These are phyloP conservation scores for Akebia trifoliata DNA, from an alignment of 164 flowering plant species.

Conservation along the genomic window DNA sequence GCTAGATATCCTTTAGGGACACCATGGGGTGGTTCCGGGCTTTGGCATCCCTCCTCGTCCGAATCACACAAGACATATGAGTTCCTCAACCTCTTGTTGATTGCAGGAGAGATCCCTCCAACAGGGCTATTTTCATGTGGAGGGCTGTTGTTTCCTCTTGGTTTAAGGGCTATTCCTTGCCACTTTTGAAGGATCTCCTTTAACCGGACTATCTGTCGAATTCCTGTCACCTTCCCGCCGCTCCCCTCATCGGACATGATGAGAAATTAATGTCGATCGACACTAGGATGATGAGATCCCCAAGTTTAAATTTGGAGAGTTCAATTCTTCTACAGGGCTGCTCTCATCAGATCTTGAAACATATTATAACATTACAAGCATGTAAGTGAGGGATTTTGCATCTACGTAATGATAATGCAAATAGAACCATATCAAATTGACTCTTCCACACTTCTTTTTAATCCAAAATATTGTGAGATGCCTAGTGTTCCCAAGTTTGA, in stretches of 20 bases:
- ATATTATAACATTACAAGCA: too few species aligned
- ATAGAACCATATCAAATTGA: too few species aligned
- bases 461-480: too few species aligned
- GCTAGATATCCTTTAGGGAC: slow-evolving; percentile 88
- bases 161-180: slow-evolving; percentile 51
- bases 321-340: slow-evolving; percentile 9
- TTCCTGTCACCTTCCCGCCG: slow-evolving; percentile 56
- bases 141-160: slow-evolving; percentile 18
- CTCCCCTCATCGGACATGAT: slow-evolving; percentile 56
- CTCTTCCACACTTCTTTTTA: too few species aligned
- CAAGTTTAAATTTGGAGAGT: slow-evolving; percentile 9
- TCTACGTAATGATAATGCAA: background rate
- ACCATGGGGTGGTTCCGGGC: slow-evolving; percentile 65
- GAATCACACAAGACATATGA: slow-evolving; percentile 43
- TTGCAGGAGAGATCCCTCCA: slow-evolving; percentile 53
- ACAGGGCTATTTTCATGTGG: slow-evolving; percentile 1
- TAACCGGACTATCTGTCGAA: slow-evolving; percentile 72
- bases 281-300: too few species aligned
- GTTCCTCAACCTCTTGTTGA: slow-evolving; percentile 39
- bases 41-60: slow-evolving; percentile 70
- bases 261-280: too few species aligned
- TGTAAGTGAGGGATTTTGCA: too few species aligned
- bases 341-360: slow-evolving; percentile 23
- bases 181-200: slow-evolving; percentile 73
- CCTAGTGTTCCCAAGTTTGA: too few species aligned